Evolutionary conservation across 2,329 filamentous ascomycete species (phyloP).

Genomic region (Coniochaeta prunicola): DNA sequence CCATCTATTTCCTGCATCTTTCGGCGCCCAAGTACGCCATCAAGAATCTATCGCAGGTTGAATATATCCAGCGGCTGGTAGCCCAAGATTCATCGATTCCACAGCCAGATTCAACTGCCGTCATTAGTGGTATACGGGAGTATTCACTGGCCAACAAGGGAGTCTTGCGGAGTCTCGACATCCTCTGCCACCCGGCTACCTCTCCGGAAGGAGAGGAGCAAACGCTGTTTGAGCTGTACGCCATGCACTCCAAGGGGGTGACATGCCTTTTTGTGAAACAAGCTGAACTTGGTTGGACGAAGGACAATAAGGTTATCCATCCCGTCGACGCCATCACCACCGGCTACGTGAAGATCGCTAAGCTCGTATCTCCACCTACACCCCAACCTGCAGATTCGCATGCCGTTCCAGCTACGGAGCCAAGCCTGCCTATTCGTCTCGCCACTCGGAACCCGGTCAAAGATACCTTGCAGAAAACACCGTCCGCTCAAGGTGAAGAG

Average conservation of each 20-base stretch:
- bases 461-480: slow-evolving; percentile 25
- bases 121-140: slow-evolving; percentile 94
- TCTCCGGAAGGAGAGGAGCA: slow-evolving; percentile 59
- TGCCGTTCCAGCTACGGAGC: slow-evolving; percentile 13
- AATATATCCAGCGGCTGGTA: slow-evolving; percentile 74
- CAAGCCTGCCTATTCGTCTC: slow-evolving; percentile 23
- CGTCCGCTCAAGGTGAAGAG: slow-evolving; percentile 22
- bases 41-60: slow-evolving; percentile 75
- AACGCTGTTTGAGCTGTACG: slow-evolving; percentile 87
- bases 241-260: slow-evolving; percentile 97
- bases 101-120: slow-evolving; percentile 87
- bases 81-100: slow-evolving; percentile 66
- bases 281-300: slow-evolving; percentile 84
- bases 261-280: slow-evolving; percentile 82
- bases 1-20: slow-evolving; percentile 92
- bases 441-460: slow-evolving; percentile 23
- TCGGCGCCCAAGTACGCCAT: slow-evolving; percentile 91
- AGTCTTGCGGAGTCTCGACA: slow-evolving; percentile 80
- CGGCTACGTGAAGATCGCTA: slow-evolving; percentile 67
- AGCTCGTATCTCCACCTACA: slow-evolving; percentile 49
- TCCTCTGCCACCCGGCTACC: slow-evolving; percentile 66
- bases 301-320: slow-evolving; percentile 79
- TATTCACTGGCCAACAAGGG: slow-evolving; percentile 87
- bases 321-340: slow-evolving; percentile 69
- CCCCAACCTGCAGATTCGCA: slow-evolving; percentile 39